Base-by-base conservation (phyloP, 805 yeast species). In the Hanseniaspora occidentalis region DNA sequence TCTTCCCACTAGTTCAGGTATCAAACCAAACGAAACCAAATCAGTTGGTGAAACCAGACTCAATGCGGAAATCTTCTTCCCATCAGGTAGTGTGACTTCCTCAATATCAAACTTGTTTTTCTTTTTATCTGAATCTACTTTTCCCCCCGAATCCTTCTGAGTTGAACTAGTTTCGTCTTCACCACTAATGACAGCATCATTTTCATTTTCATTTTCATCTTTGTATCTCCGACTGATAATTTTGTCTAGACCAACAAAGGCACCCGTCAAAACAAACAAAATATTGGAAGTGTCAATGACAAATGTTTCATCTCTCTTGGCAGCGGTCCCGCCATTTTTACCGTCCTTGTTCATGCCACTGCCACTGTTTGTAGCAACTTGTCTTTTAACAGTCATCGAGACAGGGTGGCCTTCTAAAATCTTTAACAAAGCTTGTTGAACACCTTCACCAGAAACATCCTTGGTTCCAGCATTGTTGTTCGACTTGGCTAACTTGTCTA, bases 371-470 rank as follows among this genome's bases (percentile, higher is more conserved):
- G 51, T 31, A 36, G 58, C 62, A 0, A 64, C 56, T 3, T 70
- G 70, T 38, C 59, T 61, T 50, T 71, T 67, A 2, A 70, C 67
- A 22, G 63, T 64, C n/a, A 70, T 56, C 40, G 67, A 68, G 2
- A 75, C 69, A 10, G 59, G 64, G 16, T 75, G 68, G 2, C 81
- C 81, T 50, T 75, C 81, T 27, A 75, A 63, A 36, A 75, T 59
- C 47, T 75, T 75, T 45, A 75, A 50, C 11, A 75, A 51, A 0
- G 79, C 72, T 48, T 75, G 80, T 47, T 75, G 81, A 14, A 75
- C 80, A 37, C 81, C 80, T 53, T 75, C 80, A 6, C 81, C 81
- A 1, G 78, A 63, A 2, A 75, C 75, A 52, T 75, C 81, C 45
- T 72, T 70, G 0, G 73, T 65, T 3, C 75, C 76, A 25, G 62